A percentile compares a stretch with the other conserved stretches of the same genome.
phyloP scores from a whole-genome alignment of 331 rosid species.

The Erythrophleum ivorense region DNA sequence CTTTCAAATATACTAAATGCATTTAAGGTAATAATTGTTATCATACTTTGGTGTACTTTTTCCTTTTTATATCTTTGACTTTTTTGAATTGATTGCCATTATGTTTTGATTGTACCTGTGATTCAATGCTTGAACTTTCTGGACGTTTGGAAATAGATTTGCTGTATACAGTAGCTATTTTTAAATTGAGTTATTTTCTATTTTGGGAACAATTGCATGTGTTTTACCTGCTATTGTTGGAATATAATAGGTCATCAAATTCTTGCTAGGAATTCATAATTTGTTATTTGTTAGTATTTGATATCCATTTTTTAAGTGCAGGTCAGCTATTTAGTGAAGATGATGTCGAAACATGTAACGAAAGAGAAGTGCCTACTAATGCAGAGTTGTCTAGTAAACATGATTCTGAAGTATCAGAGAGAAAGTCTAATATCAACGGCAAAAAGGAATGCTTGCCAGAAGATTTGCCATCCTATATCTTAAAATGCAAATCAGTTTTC shows the following conservation, averaged over 20 bases:
- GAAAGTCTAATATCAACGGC: constrained; percentile 36
- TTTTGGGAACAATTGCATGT: not conserved
- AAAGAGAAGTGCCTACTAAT: constrained; percentile 36
- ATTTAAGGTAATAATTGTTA: not conserved
- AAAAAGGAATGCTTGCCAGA: constrained; percentile 42
- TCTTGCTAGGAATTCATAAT: constrained; percentile 7
- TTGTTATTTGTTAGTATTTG: constrained; percentile 35
- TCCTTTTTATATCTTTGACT: not conserved
- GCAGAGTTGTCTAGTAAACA: constrained; percentile 42
- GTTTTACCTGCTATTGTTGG: not conserved
- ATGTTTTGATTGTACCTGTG: constrained; percentile 11
- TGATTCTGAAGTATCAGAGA: constrained; percentile 42
- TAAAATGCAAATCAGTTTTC: constrained; percentile 78
- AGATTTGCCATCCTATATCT: constrained; percentile 52
- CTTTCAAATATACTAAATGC: not conserved
- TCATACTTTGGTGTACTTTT: not conserved
- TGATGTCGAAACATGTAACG: constrained; percentile 52
- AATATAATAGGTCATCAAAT: not conserved
- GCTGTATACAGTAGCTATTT: not conserved
- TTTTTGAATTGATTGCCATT: not conserved
- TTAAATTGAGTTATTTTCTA: not conserved
- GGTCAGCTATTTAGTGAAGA: constrained; percentile 63
- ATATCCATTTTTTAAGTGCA: constrained; percentile 39
- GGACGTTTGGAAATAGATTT: constrained; percentile 15
- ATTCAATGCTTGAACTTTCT: not conserved